Evolutionary conservation across 163 green algal genomes (phyloP).

Genomic region (Chlamydomonas reinhardtii): DNA sequence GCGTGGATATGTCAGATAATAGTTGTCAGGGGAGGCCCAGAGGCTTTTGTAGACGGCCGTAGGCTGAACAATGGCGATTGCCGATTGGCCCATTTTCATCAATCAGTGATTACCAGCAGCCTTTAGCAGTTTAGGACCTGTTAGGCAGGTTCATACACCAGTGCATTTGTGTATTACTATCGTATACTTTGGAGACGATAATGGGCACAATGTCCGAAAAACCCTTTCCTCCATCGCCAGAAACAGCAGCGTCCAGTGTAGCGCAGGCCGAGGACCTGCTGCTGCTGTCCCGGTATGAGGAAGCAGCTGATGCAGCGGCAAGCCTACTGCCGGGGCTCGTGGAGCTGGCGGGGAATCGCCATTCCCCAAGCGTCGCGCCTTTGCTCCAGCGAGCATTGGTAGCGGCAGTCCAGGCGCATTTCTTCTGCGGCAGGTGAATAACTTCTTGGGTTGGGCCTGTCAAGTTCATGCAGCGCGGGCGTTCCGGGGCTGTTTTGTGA

Average conservation of each 20-base stretch:
- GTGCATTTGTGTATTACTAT: too few relatives aligned
- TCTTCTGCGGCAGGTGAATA: slow-evolving; percentile 26
- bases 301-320: not conserved
- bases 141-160: too few relatives aligned
- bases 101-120: too few relatives aligned
- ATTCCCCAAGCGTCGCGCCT: not conserved
- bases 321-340: not conserved
- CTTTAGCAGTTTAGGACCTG: too few relatives aligned
- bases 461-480: too few relatives aligned
- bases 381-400: slow-evolving; percentile 15
- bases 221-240: not conserved
- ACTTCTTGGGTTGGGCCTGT: too few relatives aligned
- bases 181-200: not conserved
- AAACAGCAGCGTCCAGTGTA: not conserved
- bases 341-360: not conserved
- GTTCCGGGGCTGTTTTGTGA: not conserved
- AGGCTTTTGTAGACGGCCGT: too few relatives aligned
- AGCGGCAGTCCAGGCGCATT: slow-evolving; percentile 19
- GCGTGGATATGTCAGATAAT: too few relatives aligned
- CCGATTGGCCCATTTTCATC: not conserved
- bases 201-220: not conserved
- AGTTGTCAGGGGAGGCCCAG: too few relatives aligned
- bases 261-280: slow-evolving; percentile 1
- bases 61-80: too few relatives aligned
- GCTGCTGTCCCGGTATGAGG: slow-evolving; percentile 2